These are phyloP conservation scores for Fusarium fracticaudum DNA, from an alignment of 2,329 filamentous ascomycete genomes.

Conservation along the genomic window DNA sequence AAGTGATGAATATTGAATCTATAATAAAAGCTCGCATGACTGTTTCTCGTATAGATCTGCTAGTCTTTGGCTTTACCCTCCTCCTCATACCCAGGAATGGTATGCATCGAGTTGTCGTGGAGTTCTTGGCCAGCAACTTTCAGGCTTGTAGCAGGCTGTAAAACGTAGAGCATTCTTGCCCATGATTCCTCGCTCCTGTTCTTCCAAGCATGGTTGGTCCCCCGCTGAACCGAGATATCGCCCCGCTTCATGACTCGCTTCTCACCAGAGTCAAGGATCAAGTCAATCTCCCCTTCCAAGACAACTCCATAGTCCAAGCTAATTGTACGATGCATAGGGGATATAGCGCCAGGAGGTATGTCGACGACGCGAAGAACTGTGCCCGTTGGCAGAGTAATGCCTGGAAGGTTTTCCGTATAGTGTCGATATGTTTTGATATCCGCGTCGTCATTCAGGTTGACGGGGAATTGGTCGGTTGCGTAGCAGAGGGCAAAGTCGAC, in stretches of 20 bases:
- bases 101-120: background rate
- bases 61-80: background rate
- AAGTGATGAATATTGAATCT: rapidly evolving
- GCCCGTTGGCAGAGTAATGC: background rate
- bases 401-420: background rate
- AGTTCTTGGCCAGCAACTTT: background rate
- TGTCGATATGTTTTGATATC: background rate
- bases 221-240: background rate
- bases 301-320: background rate
- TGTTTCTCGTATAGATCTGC: background rate
- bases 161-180: background rate
- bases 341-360: background rate
- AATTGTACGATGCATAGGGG: background rate
- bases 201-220: background rate
- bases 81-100: background rate
- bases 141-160: background rate
- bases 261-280: background rate
- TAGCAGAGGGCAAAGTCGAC: background rate
- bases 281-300: background rate
- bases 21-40: rapidly evolving
- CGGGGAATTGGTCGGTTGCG: background rate
- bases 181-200: background rate
- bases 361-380: background rate
- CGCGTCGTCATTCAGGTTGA: background rate
- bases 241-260: background rate